A percentile compares a stretch with the other conserved stretches of the same genome.
phyloP scores from a whole-genome alignment of 2,329 filamentous ascomycete species.

The Fusarium tupiense region DNA sequence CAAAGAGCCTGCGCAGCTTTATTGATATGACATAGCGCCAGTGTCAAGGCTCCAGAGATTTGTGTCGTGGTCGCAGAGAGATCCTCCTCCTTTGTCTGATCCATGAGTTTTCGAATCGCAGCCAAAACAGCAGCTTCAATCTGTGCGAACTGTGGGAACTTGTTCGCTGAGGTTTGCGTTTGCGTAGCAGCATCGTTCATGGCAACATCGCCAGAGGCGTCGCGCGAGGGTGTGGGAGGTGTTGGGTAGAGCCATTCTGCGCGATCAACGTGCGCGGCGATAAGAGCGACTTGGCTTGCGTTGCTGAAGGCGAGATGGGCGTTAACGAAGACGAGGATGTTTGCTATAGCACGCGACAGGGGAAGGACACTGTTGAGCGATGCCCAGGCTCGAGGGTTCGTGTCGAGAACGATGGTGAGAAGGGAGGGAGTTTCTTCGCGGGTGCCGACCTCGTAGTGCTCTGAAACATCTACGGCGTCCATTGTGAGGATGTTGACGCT shows the following conservation, averaged over 20 bases:
- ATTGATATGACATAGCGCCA: constrained; percentile 91
- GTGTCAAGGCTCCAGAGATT: constrained; percentile 88
- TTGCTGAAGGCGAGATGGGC: constrained; percentile 95
- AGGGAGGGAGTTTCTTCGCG: constrained; percentile 77
- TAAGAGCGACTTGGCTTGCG: constrained; percentile 89
- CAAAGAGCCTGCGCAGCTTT: constrained; percentile 76
- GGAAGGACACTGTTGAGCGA: constrained; percentile 78
- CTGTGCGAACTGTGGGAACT: constrained; percentile 90
- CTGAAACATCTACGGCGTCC: constrained; percentile 66
- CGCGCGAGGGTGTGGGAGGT: constrained; percentile 44
- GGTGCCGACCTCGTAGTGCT: constrained; percentile 67
- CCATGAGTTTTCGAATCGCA: constrained; percentile 78
- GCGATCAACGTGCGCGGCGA: constrained; percentile 88
- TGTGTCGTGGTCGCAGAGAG: constrained; percentile 83
- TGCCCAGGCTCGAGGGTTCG: constrained; percentile 94
- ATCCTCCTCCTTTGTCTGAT: constrained; percentile 70
- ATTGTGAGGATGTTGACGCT: constrained; percentile 51
- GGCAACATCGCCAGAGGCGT: constrained; percentile 62
- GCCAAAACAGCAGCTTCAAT: constrained; percentile 83
- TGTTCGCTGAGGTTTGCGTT: constrained; percentile 71
- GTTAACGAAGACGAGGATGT: constrained; percentile 95
- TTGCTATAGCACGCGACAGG: constrained; percentile 83
- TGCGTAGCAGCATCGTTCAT: constrained; percentile 62
- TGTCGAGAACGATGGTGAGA: constrained; percentile 91
- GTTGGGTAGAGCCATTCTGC: constrained; percentile 90